Base-by-base conservation (phyloP, 2,329 filamentous ascomycete genomes). In the Thyridium curvatum region DNA sequence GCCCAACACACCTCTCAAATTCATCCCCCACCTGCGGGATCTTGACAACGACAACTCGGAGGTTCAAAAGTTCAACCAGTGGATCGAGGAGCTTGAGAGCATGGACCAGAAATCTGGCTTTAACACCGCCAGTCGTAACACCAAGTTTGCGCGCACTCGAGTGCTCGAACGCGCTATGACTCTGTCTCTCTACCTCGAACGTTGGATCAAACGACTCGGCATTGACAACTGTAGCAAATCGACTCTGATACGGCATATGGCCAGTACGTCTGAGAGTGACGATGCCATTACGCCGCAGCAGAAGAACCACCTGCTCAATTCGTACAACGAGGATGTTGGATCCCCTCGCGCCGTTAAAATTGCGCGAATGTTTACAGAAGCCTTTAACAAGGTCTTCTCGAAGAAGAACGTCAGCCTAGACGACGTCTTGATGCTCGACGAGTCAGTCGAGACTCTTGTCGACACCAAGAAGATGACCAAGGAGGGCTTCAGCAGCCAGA, bases 61-160 rank as follows among this genome's bases (percentile, higher is more conserved):
- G 49, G 74, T 77, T 49, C 60, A 62, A 12, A 66, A 70, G 43
- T 78, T 78, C 48, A 68, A 71, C 41, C 55, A 66, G 14, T 79
- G 74, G 74, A 64, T 79, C 12, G 65, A 72, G 45, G 72, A 78
- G 46, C 56, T 80, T 10, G 71, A 77, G 45, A 69, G 68, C 28
- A 74, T 77, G 58, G 74, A 79, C 41, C 67, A 66, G 41, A 71
- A 72, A 35, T 77, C 72, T 4, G 74, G 75, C 1, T 78, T 79
- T 48, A 71, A 71, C 41, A 68, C 72, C 12, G 60, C 75, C 41
- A 73, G 67, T 36, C 64, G 71, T 21, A 64, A 68, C 34, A 65
- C 76, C 41, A 77, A 76, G 45, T 61, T 68, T 16, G 55, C 59
- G 12, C 63, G 70, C 38, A 71, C 71, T 3, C 64, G 68, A 14